Evolutionary conservation across 2,329 filamentous ascomycete species (phyloP), one percentile per base, ranked within the genome.

Genomic region (Arthrobotrys iridis): DNA sequence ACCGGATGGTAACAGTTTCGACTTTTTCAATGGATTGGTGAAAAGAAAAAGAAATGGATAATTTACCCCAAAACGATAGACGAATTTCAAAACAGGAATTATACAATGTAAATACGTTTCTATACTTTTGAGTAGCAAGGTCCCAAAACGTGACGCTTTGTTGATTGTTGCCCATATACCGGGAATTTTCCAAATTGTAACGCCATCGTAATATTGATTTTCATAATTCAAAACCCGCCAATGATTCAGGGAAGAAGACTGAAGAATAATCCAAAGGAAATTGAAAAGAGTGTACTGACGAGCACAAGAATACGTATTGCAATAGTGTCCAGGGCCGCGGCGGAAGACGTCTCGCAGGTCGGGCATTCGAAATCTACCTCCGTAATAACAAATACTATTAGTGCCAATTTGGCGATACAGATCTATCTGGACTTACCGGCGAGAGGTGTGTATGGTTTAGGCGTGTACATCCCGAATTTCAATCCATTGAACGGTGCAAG

Each of bases 1-100:
- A 84, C 97, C 93, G 82, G 95, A 99, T 82, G 93, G 93, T 81
- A 99, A 99, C 80, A 97, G 93, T 82, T 99, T 99, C 84, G 95
- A 99, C 83, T 99, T 97, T 82, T 96, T 97, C 84, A 92, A 88
- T 80, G 95, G 95, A 0, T 81, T 99, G 79, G 84, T 99, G 18
- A 92, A 88, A 84, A n/a, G n/a, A 87, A 90, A 80, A 98, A 96
- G 85, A 82, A 89, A 1, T 93, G 80, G 46, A 26, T n/a, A 40
- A 4, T 13, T 10, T 30, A 28, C 37, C 11, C 26, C 6, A 18
- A 28, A 45, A 67, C 33, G 67, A 15, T 18, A 4, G 6, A 18
- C 6, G 13, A 6, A 15, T 57, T 24, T 66, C 3, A 66, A 5
- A 35, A 43, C 4, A 4, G 33, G 26, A 13, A 37, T 37, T 55